Conservation (phyloP, 2,329 filamentous ascomycete genomes). For the Epichloe sylvatica region DNA sequence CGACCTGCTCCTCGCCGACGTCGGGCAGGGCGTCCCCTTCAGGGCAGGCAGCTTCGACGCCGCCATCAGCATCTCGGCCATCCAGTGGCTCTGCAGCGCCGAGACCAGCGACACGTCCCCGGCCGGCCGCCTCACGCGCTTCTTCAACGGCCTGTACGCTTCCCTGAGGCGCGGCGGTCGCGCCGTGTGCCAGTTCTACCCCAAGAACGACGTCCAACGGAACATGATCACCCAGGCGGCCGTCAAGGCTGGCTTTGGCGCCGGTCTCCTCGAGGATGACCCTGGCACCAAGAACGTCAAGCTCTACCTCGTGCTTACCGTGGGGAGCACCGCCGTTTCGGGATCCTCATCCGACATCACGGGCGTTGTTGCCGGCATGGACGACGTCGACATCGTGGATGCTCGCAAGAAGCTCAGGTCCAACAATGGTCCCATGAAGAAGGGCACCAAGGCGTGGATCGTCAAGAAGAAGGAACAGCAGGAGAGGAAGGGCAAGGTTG, state of each 20-base stretch:
- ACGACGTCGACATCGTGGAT: slow-evolving; percentile 71
- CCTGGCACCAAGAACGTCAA: slow-evolving; percentile 93
- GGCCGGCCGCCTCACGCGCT: slow-evolving; percentile 62
- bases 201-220: slow-evolving; percentile 84
- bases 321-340: slow-evolving; percentile 46
- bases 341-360: slow-evolving; percentile 66
- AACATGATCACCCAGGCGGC: slow-evolving; percentile 86
- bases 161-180: slow-evolving; percentile 69
- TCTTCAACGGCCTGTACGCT: slow-evolving; percentile 88
- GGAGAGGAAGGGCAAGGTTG: slow-evolving; percentile 86
- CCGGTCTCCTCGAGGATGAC: slow-evolving; percentile 88
- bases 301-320: slow-evolving; percentile 87
- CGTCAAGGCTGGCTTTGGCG: slow-evolving; percentile 87
- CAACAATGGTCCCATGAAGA: slow-evolving; percentile 46
- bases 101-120: slow-evolving; percentile 76
- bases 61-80: slow-evolving; percentile 83
- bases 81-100: slow-evolving; percentile 98
- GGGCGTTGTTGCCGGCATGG: slow-evolving; percentile 77
- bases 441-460: slow-evolving; percentile 77
- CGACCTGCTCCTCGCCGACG: slow-evolving; percentile 86
- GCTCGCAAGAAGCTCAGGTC: slow-evolving; percentile 37
- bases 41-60: slow-evolving; percentile 86
- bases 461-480: slow-evolving; percentile 82
- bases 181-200: slow-evolving; percentile 95
- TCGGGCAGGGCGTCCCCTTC: slow-evolving; percentile 91